Base-by-base conservation (phyloP, 2,329 filamentous ascomycete genomes). In the Aaosphaeria arxii region DNA sequence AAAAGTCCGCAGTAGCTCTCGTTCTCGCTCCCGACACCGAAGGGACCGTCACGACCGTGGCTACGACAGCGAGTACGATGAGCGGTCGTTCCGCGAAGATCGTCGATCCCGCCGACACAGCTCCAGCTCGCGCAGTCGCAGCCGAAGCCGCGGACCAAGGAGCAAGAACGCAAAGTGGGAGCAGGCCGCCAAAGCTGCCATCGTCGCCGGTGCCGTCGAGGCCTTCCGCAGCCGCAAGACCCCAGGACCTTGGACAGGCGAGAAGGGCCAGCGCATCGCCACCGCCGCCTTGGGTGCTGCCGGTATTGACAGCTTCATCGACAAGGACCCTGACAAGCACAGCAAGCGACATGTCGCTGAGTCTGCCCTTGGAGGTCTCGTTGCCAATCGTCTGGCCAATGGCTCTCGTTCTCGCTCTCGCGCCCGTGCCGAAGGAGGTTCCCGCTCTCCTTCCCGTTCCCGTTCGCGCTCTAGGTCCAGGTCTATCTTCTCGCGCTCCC, bases 181-280 rank as follows among this genome's bases (percentile, higher is more conserved):
- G 53, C 90, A 96, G 72, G 91, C 91, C 32, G 89, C 91, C 67
- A 92, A 94, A 76, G 91, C 92, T 32, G 94, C 91, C 17, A 78
- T 96, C 36, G 82, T 95, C 42, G 91, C 92, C 30, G 92, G 91
- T 60, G 92, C 91, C 38, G 88, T 91, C 46, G 91, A 96, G 71
- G 92, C 92, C 39, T 95, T 95, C 78, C 87, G 89, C 52, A 86
- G 91, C 48, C 86, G 91, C 67, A 95, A 92, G 62, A 88, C 94
- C 53, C 88, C 90, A 2, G 92, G 92, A 46, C 83, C 86, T 40
- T 96, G 91, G 91, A 87, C 86, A 54, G 92, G 91, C 35, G 87
- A 89, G 54, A 96, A 96, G 74, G 89, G 91, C 56, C 94, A 91
- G 76, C 89, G 92, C 45, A 83, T 97, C 51, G 81, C 95, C 43